Conservation (phyloP, 495 filamentous ascomycete species). For the Penicillium paxilli region DNA sequence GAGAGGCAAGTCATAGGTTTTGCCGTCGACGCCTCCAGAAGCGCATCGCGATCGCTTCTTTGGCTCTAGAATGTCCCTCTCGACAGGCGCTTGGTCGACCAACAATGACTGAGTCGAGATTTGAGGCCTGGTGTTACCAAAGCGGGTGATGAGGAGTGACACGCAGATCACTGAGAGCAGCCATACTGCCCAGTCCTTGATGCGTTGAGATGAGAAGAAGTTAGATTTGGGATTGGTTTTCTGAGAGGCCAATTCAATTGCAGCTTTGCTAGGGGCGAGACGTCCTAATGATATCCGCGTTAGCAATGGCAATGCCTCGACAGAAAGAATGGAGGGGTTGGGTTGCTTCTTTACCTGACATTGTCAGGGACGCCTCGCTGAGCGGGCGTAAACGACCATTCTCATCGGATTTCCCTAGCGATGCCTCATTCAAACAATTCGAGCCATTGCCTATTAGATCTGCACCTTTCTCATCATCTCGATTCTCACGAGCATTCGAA, state of each 20-base stretch:
- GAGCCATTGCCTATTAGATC: neutral
- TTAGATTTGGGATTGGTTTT: neutral
- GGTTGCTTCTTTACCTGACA: conserved; percentile 23
- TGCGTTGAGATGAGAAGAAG: conserved; percentile 13
- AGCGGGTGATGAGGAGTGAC: conserved; percentile 25
- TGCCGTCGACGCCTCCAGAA: conserved; percentile 22
- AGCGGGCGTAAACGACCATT: conserved; percentile 3
- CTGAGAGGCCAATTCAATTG: neutral
- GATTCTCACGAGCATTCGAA: conserved; percentile 23
- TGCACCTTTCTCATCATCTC: conserved; percentile 1
- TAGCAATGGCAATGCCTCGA: neutral
- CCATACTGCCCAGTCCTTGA: conserved; percentile 28
- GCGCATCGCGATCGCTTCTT: conserved; percentile 26
- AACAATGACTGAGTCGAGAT: neutral
- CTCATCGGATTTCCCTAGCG: conserved; percentile 4
- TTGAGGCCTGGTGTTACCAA: conserved; percentile 11
- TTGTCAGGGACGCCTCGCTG: conserved; percentile 30
- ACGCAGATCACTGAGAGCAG: conserved; percentile 28
- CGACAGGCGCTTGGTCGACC: neutral
- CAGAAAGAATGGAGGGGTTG: neutral
- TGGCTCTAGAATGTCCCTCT: neutral
- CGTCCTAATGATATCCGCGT: conserved; percentile 17
- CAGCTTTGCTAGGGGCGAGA: conserved; percentile 15
- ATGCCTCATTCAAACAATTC: conserved; percentile 11
- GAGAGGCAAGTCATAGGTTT: conserved; percentile 54